phyloP scores from a whole-genome alignment of 2,329 filamentous ascomycete genomes.

The Penicillium sp. region DNA sequence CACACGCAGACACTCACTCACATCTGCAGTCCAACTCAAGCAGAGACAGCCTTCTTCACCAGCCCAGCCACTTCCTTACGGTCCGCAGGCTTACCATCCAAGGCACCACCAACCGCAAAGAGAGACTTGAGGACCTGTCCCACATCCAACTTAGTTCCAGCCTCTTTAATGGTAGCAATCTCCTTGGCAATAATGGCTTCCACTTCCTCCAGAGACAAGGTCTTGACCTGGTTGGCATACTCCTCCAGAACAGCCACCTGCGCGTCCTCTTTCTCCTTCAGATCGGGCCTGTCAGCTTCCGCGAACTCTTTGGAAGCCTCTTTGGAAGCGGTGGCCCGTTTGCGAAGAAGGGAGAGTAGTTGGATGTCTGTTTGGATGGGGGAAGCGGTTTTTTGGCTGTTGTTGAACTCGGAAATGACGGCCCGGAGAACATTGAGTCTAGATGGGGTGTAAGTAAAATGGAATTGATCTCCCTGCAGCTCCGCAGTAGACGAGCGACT shows the following conservation, averaged over 20 bases:
- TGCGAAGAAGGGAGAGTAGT: constrained; percentile 51
- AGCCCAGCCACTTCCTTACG: constrained; percentile 46
- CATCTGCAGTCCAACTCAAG: constrained; percentile 21
- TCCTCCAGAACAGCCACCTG: constrained; percentile 50
- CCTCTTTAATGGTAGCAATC: constrained; percentile 40
- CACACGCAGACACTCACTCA: too few relatives aligned
- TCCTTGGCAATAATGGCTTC: constrained; percentile 39
- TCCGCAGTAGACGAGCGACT: not conserved
- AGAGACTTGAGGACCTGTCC: constrained; percentile 49
- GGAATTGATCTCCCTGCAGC: not conserved
- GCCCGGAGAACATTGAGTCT: constrained; percentile 55
- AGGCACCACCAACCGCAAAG: constrained; percentile 44
- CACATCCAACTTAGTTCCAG: constrained; percentile 40
- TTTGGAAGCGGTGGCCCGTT: constrained; percentile 43
- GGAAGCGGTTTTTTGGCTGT: constrained; percentile 49
- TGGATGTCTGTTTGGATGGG: constrained; percentile 54
- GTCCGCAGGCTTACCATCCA: constrained; percentile 51
- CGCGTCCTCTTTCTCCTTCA: constrained; percentile 51
- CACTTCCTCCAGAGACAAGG: constrained; percentile 48
- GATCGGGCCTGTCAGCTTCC: constrained; percentile 46
- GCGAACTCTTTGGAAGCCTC: constrained; percentile 48
- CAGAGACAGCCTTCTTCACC: constrained; percentile 41
- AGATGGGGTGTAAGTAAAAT: constrained; percentile 21
- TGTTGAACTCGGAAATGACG: constrained; percentile 55
- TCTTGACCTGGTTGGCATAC: constrained; percentile 48